Percentiles rank a stretch among this genome's conserved stretches.
Conservation (phyloP, 2,329 filamentous ascomycete species). For the Aspergillus spinulosporus region DNA sequence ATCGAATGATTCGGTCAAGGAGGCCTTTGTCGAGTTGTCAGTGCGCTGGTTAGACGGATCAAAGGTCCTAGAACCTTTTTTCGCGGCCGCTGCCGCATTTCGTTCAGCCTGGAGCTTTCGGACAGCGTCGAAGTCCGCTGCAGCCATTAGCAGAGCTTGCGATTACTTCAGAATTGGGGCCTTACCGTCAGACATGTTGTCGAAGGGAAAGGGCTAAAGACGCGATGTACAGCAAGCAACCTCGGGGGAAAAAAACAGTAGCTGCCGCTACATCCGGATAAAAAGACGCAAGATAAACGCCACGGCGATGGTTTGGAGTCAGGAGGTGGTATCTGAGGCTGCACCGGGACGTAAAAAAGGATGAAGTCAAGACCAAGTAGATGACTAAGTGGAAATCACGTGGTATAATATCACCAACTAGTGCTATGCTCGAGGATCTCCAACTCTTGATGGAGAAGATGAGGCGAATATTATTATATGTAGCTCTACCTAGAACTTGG, state of each 20-base stretch:
- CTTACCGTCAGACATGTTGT: constrained; percentile 49
- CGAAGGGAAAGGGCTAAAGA: constrained; percentile 24
- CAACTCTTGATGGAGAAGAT: not conserved
- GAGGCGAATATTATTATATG: not conserved
- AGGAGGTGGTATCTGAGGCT: constrained; percentile 22
- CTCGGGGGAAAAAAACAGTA: constrained; percentile 25
- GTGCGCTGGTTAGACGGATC: constrained; percentile 77
- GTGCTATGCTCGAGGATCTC: not conserved
- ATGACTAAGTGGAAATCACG: constrained; percentile 17
- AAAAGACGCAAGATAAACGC: constrained; percentile 32
- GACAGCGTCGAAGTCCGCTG: constrained; percentile 82
- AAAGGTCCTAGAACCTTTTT: constrained; percentile 79
- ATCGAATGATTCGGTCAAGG: constrained; percentile 82
- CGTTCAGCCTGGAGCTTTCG: constrained; percentile 89
- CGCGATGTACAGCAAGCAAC: constrained; percentile 29
- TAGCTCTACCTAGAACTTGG: no score
- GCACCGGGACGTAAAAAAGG: constrained; percentile 13
- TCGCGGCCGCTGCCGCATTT: constrained; percentile 73
- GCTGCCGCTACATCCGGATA: constrained; percentile 39
- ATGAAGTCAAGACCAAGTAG: constrained; percentile 17
- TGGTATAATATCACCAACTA: not conserved
- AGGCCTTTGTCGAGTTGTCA: constrained; percentile 84
- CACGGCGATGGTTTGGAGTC: constrained; percentile 25
- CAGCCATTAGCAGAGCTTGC: constrained; percentile 26
- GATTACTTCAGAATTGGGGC: constrained; percentile 18